These are phyloP conservation scores for Colletotrichum graminicola DNA, from an alignment of 2,329 filamentous ascomycete genomes.

Conservation along the genomic window DNA sequence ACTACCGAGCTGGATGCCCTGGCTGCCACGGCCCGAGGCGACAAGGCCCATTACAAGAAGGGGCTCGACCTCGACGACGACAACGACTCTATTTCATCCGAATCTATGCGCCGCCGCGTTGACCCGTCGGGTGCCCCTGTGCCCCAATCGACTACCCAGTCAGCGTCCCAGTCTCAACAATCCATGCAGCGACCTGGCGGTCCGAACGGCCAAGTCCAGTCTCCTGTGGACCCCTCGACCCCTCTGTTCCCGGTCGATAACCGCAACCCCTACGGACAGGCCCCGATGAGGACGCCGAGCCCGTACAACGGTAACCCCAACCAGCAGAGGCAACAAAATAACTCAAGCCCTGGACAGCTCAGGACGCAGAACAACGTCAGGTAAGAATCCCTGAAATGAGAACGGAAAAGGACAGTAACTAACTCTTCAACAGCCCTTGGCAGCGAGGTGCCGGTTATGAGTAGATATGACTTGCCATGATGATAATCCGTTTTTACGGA, in stretches of 20 bases:
- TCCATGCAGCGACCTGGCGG: conserved; percentile 45
- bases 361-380: conserved; percentile 56
- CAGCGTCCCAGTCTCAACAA: conserved; percentile 44
- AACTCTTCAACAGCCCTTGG: conserved; percentile 53
- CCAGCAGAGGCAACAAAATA: conserved; percentile 49
- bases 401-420: neutral
- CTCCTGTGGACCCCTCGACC: conserved; percentile 58
- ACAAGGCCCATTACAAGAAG: conserved; percentile 64
- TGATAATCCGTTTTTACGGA: conserved; percentile 16
- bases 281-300: conserved; percentile 53
- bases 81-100: conserved; percentile 56
- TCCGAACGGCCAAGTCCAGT: conserved; percentile 48
- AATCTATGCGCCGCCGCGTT: conserved; percentile 53
- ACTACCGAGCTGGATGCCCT: conserved; percentile 92
- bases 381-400: conserved; percentile 47
- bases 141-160: conserved; percentile 46
- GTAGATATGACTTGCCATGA: conserved; percentile 36
- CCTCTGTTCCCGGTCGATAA: conserved; percentile 57
- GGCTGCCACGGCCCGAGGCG: conserved; percentile 87
- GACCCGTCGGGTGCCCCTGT: conserved; percentile 45
- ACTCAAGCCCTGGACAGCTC: conserved; percentile 51
- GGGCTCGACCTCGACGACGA: conserved; percentile 57
- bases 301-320: conserved; percentile 48
- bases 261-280: conserved; percentile 42
- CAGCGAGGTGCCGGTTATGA: conserved; percentile 61